These are phyloP conservation scores for Reticulomyxa filosa DNA, from an alignment of 78 protist genomes.

Conservation along the genomic window DNA sequence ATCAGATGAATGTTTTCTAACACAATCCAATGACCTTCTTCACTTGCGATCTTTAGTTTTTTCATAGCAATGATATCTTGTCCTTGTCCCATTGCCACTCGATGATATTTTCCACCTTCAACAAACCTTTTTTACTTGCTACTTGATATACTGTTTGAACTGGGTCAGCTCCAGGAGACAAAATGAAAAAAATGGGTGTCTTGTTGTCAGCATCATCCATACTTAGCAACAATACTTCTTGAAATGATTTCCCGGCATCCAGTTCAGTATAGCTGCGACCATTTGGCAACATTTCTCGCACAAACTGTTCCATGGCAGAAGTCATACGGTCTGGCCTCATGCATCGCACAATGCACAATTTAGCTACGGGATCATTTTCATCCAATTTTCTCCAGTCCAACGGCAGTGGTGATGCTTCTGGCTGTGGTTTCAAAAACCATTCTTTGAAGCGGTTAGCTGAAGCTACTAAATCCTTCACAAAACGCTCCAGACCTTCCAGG, in stretches of 20 bases:
- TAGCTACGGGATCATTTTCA: slow-evolving; percentile 24
- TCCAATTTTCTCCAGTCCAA: slow-evolving; percentile 47
- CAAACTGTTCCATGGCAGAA: slow-evolving; percentile 30
- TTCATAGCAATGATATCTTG: slow-evolving; percentile 59
- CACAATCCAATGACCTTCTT: slow-evolving; percentile 51
- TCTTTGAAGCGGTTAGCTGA: slow-evolving; percentile 47
- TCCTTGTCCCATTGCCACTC: slow-evolving; percentile 66
- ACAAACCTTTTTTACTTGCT: slow-evolving; percentile 20
- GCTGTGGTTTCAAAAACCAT: slow-evolving; percentile 36
- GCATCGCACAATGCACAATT: slow-evolving; percentile 32
- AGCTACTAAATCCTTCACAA: slow-evolving; percentile 40
- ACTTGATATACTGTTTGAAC: slow-evolving; percentile 34
- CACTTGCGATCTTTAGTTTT: slow-evolving; percentile 1
- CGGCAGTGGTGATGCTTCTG: slow-evolving; percentile 55
- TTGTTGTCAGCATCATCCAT: slow-evolving; percentile 24
- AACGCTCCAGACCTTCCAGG: slow-evolving; percentile 24
- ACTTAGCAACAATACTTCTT: neutral
- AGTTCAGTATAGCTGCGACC: neutral
- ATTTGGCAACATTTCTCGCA: slow-evolving; percentile 11
- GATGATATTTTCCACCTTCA: slow-evolving; percentile 20
- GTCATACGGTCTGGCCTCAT: slow-evolving; percentile 62
- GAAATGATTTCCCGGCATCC: slow-evolving; percentile 4
- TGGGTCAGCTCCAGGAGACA: slow-evolving; percentile 71
- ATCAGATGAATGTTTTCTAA: slow-evolving; percentile 61
- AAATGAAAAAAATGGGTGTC: slow-evolving; percentile 58